Percentiles rank a stretch among this genome's conserved stretches.
phyloP scores from a whole-genome alignment of 2,329 filamentous ascomycete genomes.

The Colletotrichum godetiae region DNA sequence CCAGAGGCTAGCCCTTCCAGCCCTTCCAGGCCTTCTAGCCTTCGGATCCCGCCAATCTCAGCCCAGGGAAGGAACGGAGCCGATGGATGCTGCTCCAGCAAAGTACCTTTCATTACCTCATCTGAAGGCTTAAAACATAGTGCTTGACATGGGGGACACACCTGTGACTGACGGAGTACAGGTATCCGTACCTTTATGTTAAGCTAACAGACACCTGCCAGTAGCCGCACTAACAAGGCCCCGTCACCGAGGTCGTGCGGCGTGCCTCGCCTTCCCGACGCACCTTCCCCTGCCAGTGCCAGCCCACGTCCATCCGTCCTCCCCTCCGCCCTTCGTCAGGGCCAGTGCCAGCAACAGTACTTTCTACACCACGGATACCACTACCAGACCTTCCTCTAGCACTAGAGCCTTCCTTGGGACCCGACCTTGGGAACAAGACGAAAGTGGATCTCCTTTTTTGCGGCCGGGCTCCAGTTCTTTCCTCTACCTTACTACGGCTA shows the following conservation, averaged over 20 bases:
- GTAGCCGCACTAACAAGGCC: constrained; percentile 23
- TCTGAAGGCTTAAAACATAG: not conserved
- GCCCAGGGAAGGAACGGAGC: not conserved
- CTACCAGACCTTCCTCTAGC: not conserved
- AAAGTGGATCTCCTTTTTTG: constrained; percentile 12
- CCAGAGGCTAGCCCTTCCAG: not conserved
- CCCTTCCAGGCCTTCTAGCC: not conserved
- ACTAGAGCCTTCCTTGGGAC: constrained; percentile 2
- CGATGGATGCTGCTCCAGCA: not conserved
- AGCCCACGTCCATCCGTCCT: not conserved
- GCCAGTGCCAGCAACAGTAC: not conserved
- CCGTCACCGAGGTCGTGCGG: constrained; percentile 21
- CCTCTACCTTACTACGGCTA: not conserved
- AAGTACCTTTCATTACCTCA: not conserved
- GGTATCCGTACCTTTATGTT: too few relatives aligned
- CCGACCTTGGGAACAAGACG: not conserved
- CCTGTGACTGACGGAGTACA: too few relatives aligned
- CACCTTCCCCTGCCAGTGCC: constrained; percentile 9
- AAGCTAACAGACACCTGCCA: not conserved
- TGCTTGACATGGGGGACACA: not conserved
- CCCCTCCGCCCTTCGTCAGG: not conserved
- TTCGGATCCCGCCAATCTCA: not conserved
- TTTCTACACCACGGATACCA: not conserved
- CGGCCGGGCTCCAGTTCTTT: constrained; percentile 19
- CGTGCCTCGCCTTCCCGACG: constrained; percentile 7